Conservation (phyloP, 164 flowering plant genomes). For the Cinnamomum chago region DNA sequence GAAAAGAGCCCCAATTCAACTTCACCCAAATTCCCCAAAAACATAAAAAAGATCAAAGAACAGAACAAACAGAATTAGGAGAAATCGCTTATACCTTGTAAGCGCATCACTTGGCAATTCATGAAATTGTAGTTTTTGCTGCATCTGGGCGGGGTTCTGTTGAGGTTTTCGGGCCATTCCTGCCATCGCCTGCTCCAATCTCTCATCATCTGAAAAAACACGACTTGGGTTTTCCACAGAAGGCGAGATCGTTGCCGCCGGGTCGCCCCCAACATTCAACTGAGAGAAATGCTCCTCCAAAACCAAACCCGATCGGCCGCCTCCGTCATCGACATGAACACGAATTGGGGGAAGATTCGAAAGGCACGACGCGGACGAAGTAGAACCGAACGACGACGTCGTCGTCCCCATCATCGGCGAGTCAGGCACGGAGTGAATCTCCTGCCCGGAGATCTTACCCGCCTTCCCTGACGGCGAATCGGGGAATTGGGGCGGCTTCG, state of each 20-base stretch:
- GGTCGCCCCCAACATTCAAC: slow-evolving; percentile 30
- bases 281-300: slow-evolving; percentile 71
- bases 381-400: slow-evolving; percentile 66
- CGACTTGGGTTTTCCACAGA: slow-evolving; percentile 44
- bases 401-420: slow-evolving; percentile 82
- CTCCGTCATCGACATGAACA: slow-evolving; percentile 55
- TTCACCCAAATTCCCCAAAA: too few species aligned
- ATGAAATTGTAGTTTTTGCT: slow-evolving; percentile 33
- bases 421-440: slow-evolving; percentile 65
- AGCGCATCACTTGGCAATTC: slow-evolving; percentile 47
- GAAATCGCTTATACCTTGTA: slow-evolving; percentile 24
- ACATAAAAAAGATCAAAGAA: too few species aligned
- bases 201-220: slow-evolving; percentile 68
- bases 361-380: slow-evolving; percentile 68
- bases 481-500: not conserved
- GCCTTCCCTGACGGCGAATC: slow-evolving; percentile 19
- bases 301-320: slow-evolving; percentile 38
- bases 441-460: slow-evolving; percentile 27
- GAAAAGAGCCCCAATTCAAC: too few species aligned
- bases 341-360: slow-evolving; percentile 69
- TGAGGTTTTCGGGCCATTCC: slow-evolving; percentile 19
- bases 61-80: not conserved
- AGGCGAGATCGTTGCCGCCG: slow-evolving; percentile 14
- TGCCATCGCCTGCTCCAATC: slow-evolving; percentile 61
- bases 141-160: slow-evolving; percentile 15